Evolutionary conservation across 2,329 filamentous ascomycete genomes (phyloP).

Genomic region (Hymenoscyphus linearis): DNA sequence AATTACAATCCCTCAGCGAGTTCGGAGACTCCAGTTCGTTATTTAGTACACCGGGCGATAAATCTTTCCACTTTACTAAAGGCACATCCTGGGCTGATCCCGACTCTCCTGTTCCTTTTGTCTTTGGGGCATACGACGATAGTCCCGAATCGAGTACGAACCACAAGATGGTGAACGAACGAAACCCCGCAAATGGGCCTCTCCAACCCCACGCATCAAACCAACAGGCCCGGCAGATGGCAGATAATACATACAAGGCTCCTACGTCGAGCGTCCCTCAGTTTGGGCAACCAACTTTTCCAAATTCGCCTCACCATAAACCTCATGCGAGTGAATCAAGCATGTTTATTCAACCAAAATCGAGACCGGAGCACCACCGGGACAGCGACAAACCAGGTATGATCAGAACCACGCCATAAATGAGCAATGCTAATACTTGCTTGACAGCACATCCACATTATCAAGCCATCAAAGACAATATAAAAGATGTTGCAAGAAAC

Average conservation of each 20-base stretch:
- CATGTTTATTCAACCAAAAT: conserved; percentile 31
- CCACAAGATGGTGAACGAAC: conserved; percentile 32
- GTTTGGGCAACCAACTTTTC: conserved; percentile 30
- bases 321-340: conserved; percentile 21
- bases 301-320: conserved; percentile 29
- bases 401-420: neutral
- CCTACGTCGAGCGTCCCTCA: conserved; percentile 18
- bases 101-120: conserved; percentile 20
- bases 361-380: conserved; percentile 30
- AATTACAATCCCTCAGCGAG: conserved; percentile 18
- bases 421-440: neutral
- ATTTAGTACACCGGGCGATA: conserved; percentile 13
- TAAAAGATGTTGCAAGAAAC: conserved; percentile 13
- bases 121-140: conserved; percentile 17
- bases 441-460: conserved; percentile 26
- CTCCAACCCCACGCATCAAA: conserved; percentile 21
- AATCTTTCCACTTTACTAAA: neutral
- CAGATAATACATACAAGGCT: conserved; percentile 7
- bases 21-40: conserved; percentile 32
- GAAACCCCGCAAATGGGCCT: conserved; percentile 30
- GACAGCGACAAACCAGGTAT: conserved; percentile 22
- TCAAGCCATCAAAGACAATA: conserved; percentile 27
- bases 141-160: neutral
- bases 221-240: conserved; percentile 17
- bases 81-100: conserved; percentile 1